A percentile compares a stretch with the other conserved stretches of the same genome.
These are phyloP conservation scores for Nakazawaea wyomingensis DNA, from an alignment of 805 yeast genomes.

Conservation along the genomic window DNA sequence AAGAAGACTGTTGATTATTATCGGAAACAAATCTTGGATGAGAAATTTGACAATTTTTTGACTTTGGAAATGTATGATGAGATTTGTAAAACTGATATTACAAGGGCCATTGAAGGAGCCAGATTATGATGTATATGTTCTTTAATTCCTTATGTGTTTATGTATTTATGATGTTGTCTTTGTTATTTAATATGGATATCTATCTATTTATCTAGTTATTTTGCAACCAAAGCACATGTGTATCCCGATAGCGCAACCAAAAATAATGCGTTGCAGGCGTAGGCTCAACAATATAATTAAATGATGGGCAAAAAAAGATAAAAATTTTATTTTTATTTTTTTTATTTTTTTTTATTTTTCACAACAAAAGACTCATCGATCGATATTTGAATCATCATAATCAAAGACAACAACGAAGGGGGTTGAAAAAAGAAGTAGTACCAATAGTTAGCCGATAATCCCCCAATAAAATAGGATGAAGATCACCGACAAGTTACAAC, in stretches of 20 bases:
- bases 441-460: too few species aligned
- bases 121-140: too few species aligned
- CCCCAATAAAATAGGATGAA: slow-evolving; percentile 30
- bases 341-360: neutral
- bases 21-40: slow-evolving; percentile 60
- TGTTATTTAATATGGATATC: too few species aligned
- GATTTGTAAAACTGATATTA: slow-evolving; percentile 31
- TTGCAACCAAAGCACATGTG: too few species aligned
- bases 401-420: neutral
- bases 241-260: neutral
- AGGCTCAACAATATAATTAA: neutral
- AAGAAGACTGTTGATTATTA: slow-evolving; percentile 53
- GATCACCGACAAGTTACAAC: slow-evolving; percentile 39
- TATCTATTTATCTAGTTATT: neutral
- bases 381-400: too few species aligned
- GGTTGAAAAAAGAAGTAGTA: neutral
- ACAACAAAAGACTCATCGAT: neutral
- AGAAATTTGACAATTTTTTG: slow-evolving; percentile 59
- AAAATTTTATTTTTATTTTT: neutral
- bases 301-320: too few species aligned
- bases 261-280: neutral
- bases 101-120: slow-evolving; percentile 6
- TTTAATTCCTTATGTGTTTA: too few species aligned
- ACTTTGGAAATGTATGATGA: slow-evolving; percentile 60
- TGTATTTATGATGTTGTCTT: too few species aligned